Conservation (phyloP, 1,284 basidiomycete species). For the Ganoderma lingzhi region DNA sequence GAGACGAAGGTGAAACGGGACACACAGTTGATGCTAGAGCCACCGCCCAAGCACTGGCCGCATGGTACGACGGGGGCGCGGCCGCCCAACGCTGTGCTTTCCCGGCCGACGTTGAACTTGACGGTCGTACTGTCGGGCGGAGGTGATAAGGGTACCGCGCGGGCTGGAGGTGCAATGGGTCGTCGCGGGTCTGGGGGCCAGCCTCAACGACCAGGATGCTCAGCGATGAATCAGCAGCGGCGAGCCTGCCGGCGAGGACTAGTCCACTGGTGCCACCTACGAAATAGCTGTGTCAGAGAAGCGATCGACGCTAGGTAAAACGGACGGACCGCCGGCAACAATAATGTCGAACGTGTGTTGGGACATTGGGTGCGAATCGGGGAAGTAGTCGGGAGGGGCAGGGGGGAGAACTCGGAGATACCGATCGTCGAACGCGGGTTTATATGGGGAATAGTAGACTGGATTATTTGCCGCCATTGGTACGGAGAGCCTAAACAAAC, state of each 20-base stretch:
- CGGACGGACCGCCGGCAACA: slow-evolving; percentile 26
- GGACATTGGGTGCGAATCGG: slow-evolving; percentile 12
- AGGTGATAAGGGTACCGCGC: slow-evolving; percentile 54
- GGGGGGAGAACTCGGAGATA: not conserved
- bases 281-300: not conserved
- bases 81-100: slow-evolving; percentile 52
- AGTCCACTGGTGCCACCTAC: slow-evolving; percentile 57
- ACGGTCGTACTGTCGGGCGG: slow-evolving; percentile 48
- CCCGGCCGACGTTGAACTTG: slow-evolving; percentile 50
- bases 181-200: slow-evolving; percentile 52
- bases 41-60: slow-evolving; percentile 64
- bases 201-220: slow-evolving; percentile 56
- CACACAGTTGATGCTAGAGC: slow-evolving; percentile 66
- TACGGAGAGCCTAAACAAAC: not conserved
- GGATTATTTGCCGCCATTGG: not conserved
- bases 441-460: not conserved
- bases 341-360: slow-evolving; percentile 24
- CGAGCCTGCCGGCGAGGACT: slow-evolving; percentile 55
- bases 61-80: slow-evolving; percentile 50
- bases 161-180: slow-evolving; percentile 58
- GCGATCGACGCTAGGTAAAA: not conserved
- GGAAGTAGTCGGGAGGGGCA: not conserved
- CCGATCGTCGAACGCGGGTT: not conserved
- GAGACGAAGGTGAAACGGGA: not conserved
- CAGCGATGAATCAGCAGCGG: slow-evolving; percentile 51